Percentiles rank a stretch among this genome's conserved stretches.
Evolutionary conservation across 2,329 filamentous ascomycete species (phyloP).

Genomic region (Scolecobasidium constrictum): DNA sequence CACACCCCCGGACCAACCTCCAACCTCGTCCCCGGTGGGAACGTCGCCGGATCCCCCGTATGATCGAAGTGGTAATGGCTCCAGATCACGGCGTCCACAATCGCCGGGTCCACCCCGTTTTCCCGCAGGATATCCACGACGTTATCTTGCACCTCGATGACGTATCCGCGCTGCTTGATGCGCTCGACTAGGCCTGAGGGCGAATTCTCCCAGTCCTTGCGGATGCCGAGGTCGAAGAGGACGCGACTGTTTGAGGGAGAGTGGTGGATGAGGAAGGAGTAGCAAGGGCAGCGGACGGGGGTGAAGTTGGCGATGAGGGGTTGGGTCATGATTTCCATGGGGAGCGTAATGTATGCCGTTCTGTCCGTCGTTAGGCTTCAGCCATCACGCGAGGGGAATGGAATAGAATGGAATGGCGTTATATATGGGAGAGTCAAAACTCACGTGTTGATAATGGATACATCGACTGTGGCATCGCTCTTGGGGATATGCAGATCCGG

Average conservation of each 20-base stretch:
- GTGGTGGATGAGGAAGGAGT: slow-evolving; percentile 40
- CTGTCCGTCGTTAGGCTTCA: background rate
- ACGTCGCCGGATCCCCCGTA: slow-evolving; percentile 37
- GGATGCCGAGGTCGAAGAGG: slow-evolving; percentile 36
- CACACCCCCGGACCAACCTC: slow-evolving; percentile 45
- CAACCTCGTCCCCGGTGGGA: slow-evolving; percentile 35
- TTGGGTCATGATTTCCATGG: slow-evolving; percentile 22
- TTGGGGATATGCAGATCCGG: background rate
- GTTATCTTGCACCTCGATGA: slow-evolving; percentile 31
- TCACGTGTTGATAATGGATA: slow-evolving; percentile 8
- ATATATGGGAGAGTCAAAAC: background rate
- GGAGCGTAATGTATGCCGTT: slow-evolving; percentile 4
- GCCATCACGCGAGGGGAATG: too few relatives aligned
- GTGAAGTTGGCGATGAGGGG: slow-evolving; percentile 27
- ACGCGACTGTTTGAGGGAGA: slow-evolving; percentile 22
- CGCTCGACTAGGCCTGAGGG: slow-evolving; percentile 19
- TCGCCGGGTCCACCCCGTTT: slow-evolving; percentile 18
- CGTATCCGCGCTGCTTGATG: slow-evolving; percentile 17
- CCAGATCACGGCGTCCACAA: slow-evolving; percentile 29
- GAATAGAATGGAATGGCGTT: background rate
- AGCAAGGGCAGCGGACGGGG: slow-evolving; percentile 27
- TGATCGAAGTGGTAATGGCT: slow-evolving; percentile 39
- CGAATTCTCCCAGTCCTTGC: slow-evolving; percentile 34
- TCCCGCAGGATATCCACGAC: slow-evolving; percentile 28
- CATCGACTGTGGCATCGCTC: slow-evolving; percentile 1